Conservation (phyloP, 768 basidiomycete genomes). For the Tremella fuciformis region DNA sequence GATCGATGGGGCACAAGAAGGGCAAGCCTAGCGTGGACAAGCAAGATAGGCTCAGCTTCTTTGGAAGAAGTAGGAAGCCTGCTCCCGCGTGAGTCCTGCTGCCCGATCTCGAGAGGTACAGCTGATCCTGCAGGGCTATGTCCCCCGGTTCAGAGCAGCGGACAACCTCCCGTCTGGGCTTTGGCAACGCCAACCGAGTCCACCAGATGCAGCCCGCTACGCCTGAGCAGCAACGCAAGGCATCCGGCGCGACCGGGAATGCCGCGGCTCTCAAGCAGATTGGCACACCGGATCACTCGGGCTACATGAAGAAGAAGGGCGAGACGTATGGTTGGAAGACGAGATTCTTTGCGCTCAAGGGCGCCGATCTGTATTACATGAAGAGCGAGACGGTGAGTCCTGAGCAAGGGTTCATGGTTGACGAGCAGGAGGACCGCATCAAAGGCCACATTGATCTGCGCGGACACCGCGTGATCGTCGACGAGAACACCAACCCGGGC, state of each 20-base stretch:
- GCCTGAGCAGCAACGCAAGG: slow-evolving; percentile 20
- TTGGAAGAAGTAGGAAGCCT: slow-evolving; percentile 77
- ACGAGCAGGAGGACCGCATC: slow-evolving; percentile 71
- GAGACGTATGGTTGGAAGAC: slow-evolving; percentile 90
- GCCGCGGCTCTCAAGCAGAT: slow-evolving; percentile 80
- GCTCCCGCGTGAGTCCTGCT: slow-evolving; percentile 61
- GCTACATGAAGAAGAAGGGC: slow-evolving; percentile 95
- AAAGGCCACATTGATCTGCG: slow-evolving; percentile 92
- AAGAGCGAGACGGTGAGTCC: slow-evolving; percentile 61
- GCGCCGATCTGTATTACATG: slow-evolving; percentile 82
- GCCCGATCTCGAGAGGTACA: not conserved
- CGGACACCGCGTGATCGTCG: slow-evolving; percentile 89
- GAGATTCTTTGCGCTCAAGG: slow-evolving; percentile 89
- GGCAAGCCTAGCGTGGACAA: slow-evolving; percentile 48
- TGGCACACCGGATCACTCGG: slow-evolving; percentile 80
- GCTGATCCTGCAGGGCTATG: slow-evolving; percentile 4
- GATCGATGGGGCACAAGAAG: slow-evolving; percentile 48
- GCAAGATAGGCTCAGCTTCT: slow-evolving; percentile 64
- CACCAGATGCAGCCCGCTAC: slow-evolving; percentile 44
- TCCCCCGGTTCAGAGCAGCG: slow-evolving; percentile 18
- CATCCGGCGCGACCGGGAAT: slow-evolving; percentile 13
- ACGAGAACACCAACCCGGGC: slow-evolving; percentile 87
- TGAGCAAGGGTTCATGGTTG: not conserved
- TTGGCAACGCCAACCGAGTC: slow-evolving; percentile 10
- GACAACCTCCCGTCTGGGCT: slow-evolving; percentile 10